Percentiles rank a stretch among this genome's conserved stretches.
Evolutionary conservation across 2,329 filamentous ascomycete genomes (phyloP).

Genomic region (Fusarium transvaalense): DNA sequence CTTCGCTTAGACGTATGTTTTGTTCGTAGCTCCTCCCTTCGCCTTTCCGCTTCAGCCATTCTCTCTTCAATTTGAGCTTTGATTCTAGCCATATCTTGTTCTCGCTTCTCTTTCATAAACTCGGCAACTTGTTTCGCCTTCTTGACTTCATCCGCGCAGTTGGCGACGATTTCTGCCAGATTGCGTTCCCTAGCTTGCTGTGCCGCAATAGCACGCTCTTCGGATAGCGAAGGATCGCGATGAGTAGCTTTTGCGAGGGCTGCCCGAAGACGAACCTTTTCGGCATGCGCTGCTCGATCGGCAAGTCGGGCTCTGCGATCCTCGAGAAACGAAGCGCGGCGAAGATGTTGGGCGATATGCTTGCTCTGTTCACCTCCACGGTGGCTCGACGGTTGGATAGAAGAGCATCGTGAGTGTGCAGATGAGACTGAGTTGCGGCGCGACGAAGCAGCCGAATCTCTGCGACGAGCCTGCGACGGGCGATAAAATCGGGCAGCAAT

Average conservation of each 20-base stretch:
- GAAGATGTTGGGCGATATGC: constrained; percentile 81
- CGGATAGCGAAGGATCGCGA: constrained; percentile 73
- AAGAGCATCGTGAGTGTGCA: constrained; percentile 76
- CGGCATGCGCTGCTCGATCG: constrained; percentile 83
- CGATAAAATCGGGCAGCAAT: constrained; percentile 84
- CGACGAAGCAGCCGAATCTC: constrained; percentile 81
- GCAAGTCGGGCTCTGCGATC: constrained; percentile 83
- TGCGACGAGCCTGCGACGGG: constrained; percentile 73
- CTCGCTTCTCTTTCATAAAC: constrained; percentile 82
- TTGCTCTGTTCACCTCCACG: constrained; percentile 76
- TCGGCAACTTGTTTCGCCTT: constrained; percentile 86
- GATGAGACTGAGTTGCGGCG: constrained; percentile 85
- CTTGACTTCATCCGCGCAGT: constrained; percentile 85
- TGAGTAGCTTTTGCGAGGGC: constrained; percentile 79
- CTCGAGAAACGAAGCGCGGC: constrained; percentile 83
- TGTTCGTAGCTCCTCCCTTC: constrained; percentile 73
- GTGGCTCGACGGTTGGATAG: constrained; percentile 64
- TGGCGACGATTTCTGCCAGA: constrained; percentile 82
- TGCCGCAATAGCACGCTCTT: constrained; percentile 82
- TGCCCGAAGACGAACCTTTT: constrained; percentile 83
- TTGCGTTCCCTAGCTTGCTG: constrained; percentile 84
- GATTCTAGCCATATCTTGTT: constrained; percentile 77
- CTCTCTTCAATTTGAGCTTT: constrained; percentile 83
- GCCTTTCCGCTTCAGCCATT: constrained; percentile 79
- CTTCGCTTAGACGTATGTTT: constrained; percentile 65